phyloP scores from a whole-genome alignment of 345 rosid genomes.

The Bruguiera parviflora region DNA sequence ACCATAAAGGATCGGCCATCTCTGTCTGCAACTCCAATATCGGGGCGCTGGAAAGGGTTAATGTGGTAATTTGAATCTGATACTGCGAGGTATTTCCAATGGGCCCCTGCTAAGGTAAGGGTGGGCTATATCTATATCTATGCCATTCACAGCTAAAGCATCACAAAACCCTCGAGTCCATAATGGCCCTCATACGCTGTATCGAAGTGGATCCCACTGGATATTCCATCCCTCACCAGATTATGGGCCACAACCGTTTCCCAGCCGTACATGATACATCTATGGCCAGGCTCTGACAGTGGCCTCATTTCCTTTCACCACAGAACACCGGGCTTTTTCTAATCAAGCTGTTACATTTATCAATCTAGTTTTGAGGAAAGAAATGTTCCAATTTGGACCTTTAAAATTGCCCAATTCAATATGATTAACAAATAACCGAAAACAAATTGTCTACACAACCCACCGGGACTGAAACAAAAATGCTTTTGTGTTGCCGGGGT shows the following conservation, averaged over 20 bases:
- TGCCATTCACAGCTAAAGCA: constrained; percentile 14
- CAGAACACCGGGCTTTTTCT: background rate
- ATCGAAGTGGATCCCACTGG: constrained; percentile 33
- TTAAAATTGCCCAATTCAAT: too few species aligned
- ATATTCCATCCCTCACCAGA: background rate
- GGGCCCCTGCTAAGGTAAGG: background rate
- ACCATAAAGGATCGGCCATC: too few species aligned
- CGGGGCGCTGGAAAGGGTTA: background rate
- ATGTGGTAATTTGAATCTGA: background rate
- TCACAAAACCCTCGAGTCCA: constrained; percentile 14
- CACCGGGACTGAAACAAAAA: background rate
- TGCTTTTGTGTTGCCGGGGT: background rate
- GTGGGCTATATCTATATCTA: constrained; percentile 9
- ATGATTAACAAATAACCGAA: background rate
- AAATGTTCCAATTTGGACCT: too few species aligned
- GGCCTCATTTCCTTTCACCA: constrained; percentile 5
- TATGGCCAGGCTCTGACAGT: background rate
- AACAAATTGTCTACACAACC: background rate
- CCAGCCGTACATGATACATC: background rate
- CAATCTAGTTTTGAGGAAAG: too few species aligned
- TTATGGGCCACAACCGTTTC: constrained; percentile 8
- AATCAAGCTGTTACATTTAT: background rate
- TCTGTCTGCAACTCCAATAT: background rate
- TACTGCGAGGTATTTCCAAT: background rate
- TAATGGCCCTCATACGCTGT: constrained; percentile 13